Conservation (phyloP, 371 early-diverging fungal species). For the Coemansia sp. region DNA sequence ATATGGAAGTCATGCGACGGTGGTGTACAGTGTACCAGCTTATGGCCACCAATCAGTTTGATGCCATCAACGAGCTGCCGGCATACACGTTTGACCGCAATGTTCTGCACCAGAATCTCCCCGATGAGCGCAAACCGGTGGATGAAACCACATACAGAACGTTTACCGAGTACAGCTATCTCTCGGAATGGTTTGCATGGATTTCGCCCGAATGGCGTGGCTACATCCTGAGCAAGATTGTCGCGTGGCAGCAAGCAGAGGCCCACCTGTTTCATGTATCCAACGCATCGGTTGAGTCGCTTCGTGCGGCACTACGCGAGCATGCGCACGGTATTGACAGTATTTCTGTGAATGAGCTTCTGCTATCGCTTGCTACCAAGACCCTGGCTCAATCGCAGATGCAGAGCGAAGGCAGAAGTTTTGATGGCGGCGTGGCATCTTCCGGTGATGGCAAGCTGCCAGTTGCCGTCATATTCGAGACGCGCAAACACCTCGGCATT, state of each 20-base stretch:
- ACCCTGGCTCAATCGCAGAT: constrained; percentile 38
- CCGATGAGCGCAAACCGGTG: constrained; percentile 19
- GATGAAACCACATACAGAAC: constrained; percentile 11
- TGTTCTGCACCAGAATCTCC: constrained; percentile 3
- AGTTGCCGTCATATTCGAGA: constrained; percentile 34
- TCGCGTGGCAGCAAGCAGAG: constrained; percentile 25
- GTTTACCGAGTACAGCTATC: constrained; percentile 11
- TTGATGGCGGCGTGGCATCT: neutral
- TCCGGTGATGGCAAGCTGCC: constrained; percentile 9
- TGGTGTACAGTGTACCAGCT: constrained; percentile 30
- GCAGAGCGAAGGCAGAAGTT: constrained; percentile 5
- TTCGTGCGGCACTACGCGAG: constrained; percentile 13
- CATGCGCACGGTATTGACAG: constrained; percentile 9
- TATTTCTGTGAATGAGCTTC: constrained; percentile 23
- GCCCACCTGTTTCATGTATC: constrained; percentile 43
- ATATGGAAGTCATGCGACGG: constrained; percentile 32
- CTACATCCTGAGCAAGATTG: constrained; percentile 19
- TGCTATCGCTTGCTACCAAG: constrained; percentile 25
- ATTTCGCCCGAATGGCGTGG: constrained; percentile 39
- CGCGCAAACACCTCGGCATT: constrained; percentile 21
- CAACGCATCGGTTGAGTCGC: constrained; percentile 13
- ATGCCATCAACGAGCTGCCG: constrained; percentile 8
- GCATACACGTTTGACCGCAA: constrained; percentile 27
- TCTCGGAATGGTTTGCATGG: constrained; percentile 41
- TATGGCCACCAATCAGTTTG: neutral